Evolutionary conservation across 2,329 filamentous ascomycete species (phyloP), one percentile per base, ranked within the genome.

Genomic region (Trichophyton schoenleinii): DNA sequence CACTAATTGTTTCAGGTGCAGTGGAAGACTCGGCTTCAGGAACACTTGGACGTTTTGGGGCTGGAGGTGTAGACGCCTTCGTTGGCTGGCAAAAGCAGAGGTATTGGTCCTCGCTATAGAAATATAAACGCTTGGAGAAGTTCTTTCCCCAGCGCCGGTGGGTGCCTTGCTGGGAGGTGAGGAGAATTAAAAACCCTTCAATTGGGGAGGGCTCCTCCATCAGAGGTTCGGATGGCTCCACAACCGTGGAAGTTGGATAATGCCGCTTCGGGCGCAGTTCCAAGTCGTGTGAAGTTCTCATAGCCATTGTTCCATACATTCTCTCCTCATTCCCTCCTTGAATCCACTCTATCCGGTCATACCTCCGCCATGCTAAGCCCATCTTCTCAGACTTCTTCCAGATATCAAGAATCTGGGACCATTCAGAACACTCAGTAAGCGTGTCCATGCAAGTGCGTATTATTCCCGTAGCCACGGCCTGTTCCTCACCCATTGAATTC

Each of bases 291-390:
- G 84, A 83, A 58, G 79, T 80, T 64, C 82, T 77, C 84, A 87
- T 86, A 36, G 83, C 85, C 64, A 87, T 83, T 0, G 83, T 81
- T 41, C 85, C 85, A 64, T 86, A 86, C 84, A 87, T 87, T 63
- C 81, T 83, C 65, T 83, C 79, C 68, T 87, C 85, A 60, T 86
- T 84, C 9, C 77, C 75, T 15, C 85, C 85, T 69, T 85, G 79
- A 3, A 87, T 76, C 85, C 85, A 87, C 71, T 87, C 85, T 15
- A 87, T 73, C 25, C 85, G 78, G 67, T 87, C 85, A 67, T 87
- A 87, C 53, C 85, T 78, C 70, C 84, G 85, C 85, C 85, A 87
- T 2, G 83, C 84, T 57, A 87, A 76, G 2, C 85, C 85, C 69
- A 87, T 82, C 28, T 80, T 80, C 62, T 82, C 79, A 22, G 79